Percentiles rank a stretch among this genome's conserved stretches.
These are phyloP conservation scores for Corchorus capsularis DNA, from an alignment of 345 rosid genomes.

Conservation along the genomic window DNA sequence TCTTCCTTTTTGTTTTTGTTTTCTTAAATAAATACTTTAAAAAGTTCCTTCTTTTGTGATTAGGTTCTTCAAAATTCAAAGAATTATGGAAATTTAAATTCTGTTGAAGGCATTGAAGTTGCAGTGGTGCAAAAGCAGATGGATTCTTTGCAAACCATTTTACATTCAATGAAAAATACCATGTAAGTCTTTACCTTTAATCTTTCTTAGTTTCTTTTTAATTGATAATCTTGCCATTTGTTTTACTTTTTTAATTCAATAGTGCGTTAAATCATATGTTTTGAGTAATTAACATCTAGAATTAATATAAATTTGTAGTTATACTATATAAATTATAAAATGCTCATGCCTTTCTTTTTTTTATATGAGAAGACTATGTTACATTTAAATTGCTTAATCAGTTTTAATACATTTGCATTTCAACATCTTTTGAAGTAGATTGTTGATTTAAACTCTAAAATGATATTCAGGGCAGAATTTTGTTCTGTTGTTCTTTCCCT, in stretches of 20 bases:
- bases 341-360: neutral
- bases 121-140: slow-evolving; percentile 68
- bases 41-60: neutral
- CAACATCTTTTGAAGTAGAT: neutral
- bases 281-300: neutral
- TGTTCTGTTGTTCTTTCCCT: slow-evolving; percentile 49
- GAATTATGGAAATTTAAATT: slow-evolving; percentile 55
- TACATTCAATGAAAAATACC: slow-evolving; percentile 58
- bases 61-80: slow-evolving; percentile 56
- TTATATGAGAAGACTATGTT: neutral
- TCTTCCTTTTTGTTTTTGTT: neutral
- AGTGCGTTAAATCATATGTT: no score
- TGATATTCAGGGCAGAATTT: slow-evolving; percentile 59
- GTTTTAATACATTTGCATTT: neutral
- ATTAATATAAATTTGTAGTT: neutral
- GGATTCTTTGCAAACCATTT: slow-evolving; percentile 58
- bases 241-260: neutral
- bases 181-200: slow-evolving; percentile 40
- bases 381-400: neutral
- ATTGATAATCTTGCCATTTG: neutral
- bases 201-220: neutral
- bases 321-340: no score
- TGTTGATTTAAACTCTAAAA: slow-evolving; percentile 1
- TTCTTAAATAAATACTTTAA: neutral
- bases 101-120: slow-evolving; percentile 51